Evolutionary conservation across 1,284 basidiomycete species (phyloP).

Genomic region (Sporisorium graminicola): DNA sequence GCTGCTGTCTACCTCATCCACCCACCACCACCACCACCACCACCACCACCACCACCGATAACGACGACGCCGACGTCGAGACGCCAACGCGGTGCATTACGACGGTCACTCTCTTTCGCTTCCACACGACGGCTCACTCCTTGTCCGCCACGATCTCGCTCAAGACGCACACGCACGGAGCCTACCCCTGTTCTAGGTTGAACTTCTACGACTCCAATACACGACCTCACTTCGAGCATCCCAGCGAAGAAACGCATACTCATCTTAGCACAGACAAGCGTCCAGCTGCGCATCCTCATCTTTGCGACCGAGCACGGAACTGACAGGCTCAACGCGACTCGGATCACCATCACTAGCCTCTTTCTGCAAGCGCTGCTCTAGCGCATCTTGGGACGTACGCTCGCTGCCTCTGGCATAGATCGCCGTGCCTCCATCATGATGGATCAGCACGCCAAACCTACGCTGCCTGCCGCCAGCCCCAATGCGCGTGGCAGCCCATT

Average conservation of each 20-base stretch:
- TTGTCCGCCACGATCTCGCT: neutral
- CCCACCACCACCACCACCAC: slow-evolving; percentile 11
- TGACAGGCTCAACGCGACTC: neutral
- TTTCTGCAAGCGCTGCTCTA: no score
- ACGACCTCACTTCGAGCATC: neutral
- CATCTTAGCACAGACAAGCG: neutral
- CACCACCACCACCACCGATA: neutral
- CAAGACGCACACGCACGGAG: neutral
- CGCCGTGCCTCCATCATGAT: slow-evolving; percentile 26
- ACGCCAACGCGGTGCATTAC: slow-evolving; percentile 12
- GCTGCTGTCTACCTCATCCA: neutral
- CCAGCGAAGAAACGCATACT: neutral
- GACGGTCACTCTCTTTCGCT: slow-evolving; percentile 4
- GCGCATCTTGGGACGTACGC: neutral
- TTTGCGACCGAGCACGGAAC: neutral
- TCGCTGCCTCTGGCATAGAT: neutral
- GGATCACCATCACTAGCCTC: neutral
- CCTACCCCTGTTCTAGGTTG: neutral
- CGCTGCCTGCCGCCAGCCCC: slow-evolving; percentile 50
- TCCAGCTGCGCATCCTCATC: neutral
- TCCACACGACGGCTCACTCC: neutral
- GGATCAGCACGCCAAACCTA: slow-evolving; percentile 48
- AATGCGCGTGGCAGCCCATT: slow-evolving; percentile 58
- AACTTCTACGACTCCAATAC: slow-evolving; percentile 3
- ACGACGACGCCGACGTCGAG: neutral